Evolutionary conservation across 2,329 filamentous ascomycete genomes (phyloP).

Genomic region (Pyricularia sp.): DNA sequence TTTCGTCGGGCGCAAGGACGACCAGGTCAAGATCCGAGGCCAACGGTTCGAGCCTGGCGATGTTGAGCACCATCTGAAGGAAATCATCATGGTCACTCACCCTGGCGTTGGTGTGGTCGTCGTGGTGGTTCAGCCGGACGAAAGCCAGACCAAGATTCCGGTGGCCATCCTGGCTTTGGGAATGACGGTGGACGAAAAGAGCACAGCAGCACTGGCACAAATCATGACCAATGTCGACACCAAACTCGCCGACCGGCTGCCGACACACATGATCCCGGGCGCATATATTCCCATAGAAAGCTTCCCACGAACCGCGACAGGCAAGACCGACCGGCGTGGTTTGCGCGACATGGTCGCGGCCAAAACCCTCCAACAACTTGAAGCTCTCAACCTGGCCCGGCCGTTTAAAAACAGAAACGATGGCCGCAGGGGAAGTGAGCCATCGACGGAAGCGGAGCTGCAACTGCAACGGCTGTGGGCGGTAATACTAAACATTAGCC

Average conservation of each 20-base stretch:
- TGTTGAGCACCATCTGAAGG: slow-evolving; percentile 2
- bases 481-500: slow-evolving; percentile 8
- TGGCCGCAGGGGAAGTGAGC: neutral
- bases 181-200: no score
- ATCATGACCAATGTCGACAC: slow-evolving; percentile 5
- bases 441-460: slow-evolving; percentile 6
- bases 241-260: slow-evolving; percentile 13
- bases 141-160: neutral
- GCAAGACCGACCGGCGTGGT: slow-evolving; percentile 17
- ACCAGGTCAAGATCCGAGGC: slow-evolving; percentile 2
- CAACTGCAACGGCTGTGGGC: slow-evolving; percentile 7
- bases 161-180: no score
- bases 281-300: slow-evolving; percentile 13
- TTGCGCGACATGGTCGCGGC: slow-evolving; percentile 7
- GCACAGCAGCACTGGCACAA: neutral
- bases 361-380: slow-evolving; percentile 6
- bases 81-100: neutral
- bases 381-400: slow-evolving; percentile 1
- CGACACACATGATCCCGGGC: slow-evolving; percentile 19
- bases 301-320: slow-evolving; percentile 16
- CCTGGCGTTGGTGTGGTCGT: slow-evolving; percentile 3
- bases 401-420: neutral
- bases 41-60: slow-evolving; percentile 5
- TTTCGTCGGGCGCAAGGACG: neutral
- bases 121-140: neutral